Evolutionary conservation across 768 basidiomycete species (phyloP).

Genomic region (Tylopilus balloui): DNA sequence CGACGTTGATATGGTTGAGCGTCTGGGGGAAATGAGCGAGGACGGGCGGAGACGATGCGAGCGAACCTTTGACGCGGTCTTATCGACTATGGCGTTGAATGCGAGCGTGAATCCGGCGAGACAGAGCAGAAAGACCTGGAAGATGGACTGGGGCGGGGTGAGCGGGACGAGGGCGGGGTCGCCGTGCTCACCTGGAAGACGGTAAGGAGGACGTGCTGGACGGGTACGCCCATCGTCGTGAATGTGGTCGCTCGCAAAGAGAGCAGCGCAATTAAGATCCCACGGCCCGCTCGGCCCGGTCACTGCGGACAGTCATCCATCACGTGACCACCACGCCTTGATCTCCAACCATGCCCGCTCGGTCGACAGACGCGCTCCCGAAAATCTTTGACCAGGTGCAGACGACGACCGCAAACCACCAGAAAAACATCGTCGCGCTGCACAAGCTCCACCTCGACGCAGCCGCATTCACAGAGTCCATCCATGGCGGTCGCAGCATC

Average conservation of each 20-base stretch:
- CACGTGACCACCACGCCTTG: slow-evolving; percentile 18
- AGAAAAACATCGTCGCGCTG: slow-evolving; percentile 82
- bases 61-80: slow-evolving; percentile 79
- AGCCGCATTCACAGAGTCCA: slow-evolving; percentile 45
- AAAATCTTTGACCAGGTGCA: slow-evolving; percentile 82
- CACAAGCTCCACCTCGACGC: slow-evolving; percentile 74
- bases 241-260: too few species aligned
- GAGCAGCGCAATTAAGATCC: too few species aligned
- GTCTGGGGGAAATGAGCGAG: slow-evolving; percentile 39
- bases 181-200: slow-evolving; percentile 28
- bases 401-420: slow-evolving; percentile 69
- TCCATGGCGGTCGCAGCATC: slow-evolving; percentile 42
- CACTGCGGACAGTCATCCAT: too few species aligned
- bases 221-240: slow-evolving; percentile 7
- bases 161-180: too few species aligned
- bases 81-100: slow-evolving; percentile 75
- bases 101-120: slow-evolving; percentile 82
- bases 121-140: slow-evolving; percentile 85
- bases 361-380: slow-evolving; percentile 11
- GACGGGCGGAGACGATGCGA: neutral
- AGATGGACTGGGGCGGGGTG: slow-evolving; percentile 59
- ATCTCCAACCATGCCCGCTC: slow-evolving; percentile 16
- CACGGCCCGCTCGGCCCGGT: too few species aligned
- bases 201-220: slow-evolving; percentile 21
- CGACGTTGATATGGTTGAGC: slow-evolving; percentile 80